Evolutionary conservation across 805 yeast species (phyloP), one percentile per base, ranked within the genome.

Genomic region (Nakazawaea wickerhamii): DNA sequence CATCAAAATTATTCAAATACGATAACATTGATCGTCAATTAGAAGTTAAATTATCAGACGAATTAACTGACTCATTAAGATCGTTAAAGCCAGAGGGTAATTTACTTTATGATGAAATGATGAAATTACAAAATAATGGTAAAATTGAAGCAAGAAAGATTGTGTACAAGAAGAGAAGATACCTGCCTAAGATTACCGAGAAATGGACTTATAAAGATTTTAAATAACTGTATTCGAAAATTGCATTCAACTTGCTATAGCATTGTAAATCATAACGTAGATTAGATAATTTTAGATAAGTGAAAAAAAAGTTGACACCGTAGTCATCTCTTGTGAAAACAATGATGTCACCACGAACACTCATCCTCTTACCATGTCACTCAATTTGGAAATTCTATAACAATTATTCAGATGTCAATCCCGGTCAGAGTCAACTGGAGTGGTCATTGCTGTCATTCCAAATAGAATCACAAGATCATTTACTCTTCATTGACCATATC

Each of bases 181-280:
- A 81, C 56, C 71, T 79, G 52, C 82, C 74, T 46, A 87, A 84
- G 70, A 64, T 84, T 48, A 84, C 95, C 23, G 96, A 91, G 62
- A 91, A 90, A 65, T 88, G 95, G 95, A 75, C 90, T 26, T 86
- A 84, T 66, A 91, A 91, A 67, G 95, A 91, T 64, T 86, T 85
- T 57, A 81, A 82, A 64, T 82, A 68, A 14, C 10, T 21, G 9
- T 15, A 20, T 30, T 11, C 6, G 7, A 20, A n/a, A n/a, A n/a
- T n/a, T n/a, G n/a, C n/a, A n/a, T n/a, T n/a, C n/a, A n/a, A n/a
- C n/a, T n/a, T n/a, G n/a, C n/a, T n/a, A n/a, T n/a, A n/a, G n/a
- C n/a, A n/a, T n/a, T n/a, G n/a, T n/a, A n/a, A n/a, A n/a, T n/a
- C n/a, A n/a, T n/a, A n/a, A n/a, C n/a, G n/a, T n/a, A n/a, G n/a